Conservation (phyloP, 2,329 filamentous ascomycete genomes). For the Westerdykella ornata region DNA sequence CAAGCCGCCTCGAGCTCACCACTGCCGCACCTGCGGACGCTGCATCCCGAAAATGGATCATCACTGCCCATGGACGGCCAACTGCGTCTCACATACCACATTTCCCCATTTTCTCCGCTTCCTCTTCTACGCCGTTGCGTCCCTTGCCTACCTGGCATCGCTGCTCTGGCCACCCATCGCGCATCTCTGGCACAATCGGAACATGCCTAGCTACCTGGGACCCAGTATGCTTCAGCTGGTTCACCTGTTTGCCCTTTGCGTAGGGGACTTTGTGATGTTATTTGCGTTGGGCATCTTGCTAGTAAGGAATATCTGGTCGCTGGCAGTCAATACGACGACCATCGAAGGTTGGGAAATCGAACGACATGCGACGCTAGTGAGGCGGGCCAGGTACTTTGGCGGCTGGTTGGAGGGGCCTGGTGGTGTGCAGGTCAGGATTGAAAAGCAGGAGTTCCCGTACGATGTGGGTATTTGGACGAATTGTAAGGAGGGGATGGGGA, state of each 20-base stretch:
- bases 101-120: slow-evolving; percentile 80
- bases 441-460: slow-evolving; percentile 71
- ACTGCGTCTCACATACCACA: slow-evolving; percentile 75
- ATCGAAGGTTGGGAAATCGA: slow-evolving; percentile 70
- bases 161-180: slow-evolving; percentile 56
- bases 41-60: slow-evolving; percentile 80
- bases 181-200: slow-evolving; percentile 57
- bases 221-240: slow-evolving; percentile 55
- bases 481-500: slow-evolving; percentile 69
- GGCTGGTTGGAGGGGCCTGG: slow-evolving; percentile 53
- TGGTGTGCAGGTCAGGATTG: slow-evolving; percentile 49
- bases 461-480: slow-evolving; percentile 71
- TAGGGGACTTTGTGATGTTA: slow-evolving; percentile 54
- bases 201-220: slow-evolving; percentile 67
- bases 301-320: slow-evolving; percentile 51
- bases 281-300: slow-evolving; percentile 61
- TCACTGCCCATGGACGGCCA: slow-evolving; percentile 78
- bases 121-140: slow-evolving; percentile 59
- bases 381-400: slow-evolving; percentile 45
- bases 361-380: slow-evolving; percentile 42
- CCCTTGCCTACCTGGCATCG: slow-evolving; percentile 55
- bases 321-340: slow-evolving; percentile 65
- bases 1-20: slow-evolving; percentile 73
- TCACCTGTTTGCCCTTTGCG: slow-evolving; percentile 54
- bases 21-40: slow-evolving; percentile 68